Base-by-base conservation (phyloP, 768 basidiomycete genomes). In the Suillus bovinus region DNA sequence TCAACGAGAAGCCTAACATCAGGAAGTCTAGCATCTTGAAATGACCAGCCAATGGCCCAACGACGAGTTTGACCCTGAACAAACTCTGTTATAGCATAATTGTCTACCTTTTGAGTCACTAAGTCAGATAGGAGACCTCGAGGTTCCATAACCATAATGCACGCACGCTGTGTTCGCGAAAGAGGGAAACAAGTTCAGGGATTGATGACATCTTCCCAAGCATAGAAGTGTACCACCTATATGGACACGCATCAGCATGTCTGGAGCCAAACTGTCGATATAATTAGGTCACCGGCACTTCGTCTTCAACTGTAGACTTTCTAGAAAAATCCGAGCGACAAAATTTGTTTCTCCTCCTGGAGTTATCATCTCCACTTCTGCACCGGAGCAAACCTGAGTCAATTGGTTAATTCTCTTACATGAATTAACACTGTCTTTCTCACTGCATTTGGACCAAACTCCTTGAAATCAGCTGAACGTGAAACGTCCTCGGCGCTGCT, bases 181-280 rank as follows among this genome's bases (percentile, higher is more conserved):
- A 75, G 1, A 81, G 71, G 2, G 77, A 76, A 0, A 94, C 84
- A 8, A 98, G 74, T 4, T 83, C 75, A 0, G 75, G 72, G 2
- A 98, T 79, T 3, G 93, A 93, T 0, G 90, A 84, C 73, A 89
- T 78, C 68, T 94, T 96, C 4, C 96, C 96, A 0, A 98, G 81
- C 84, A 98, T 89, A 5, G 93, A 93, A 0, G 96, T 95, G 69
- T 87, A 98, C 96, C 96, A 98, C 50, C 93, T 91, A 55, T 91
- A 55, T 58, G 56, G 24, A 14, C 6, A 29, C 6, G 11, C 11
- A 24, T 52, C 38, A 52, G 39, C 33, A 29, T 16, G 17, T 59
- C 31, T 22, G 8, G 24, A 55, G 24, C 39, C 5, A 6, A 29
- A 1, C 0, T 7, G 24, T 39, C 4, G 1, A 38, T 20, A 7